Evolutionary conservation across 2,329 filamentous ascomycete genomes (phyloP), one percentile per base, ranked within the genome.

Genomic region (Sordariomycetes sp.): DNA sequence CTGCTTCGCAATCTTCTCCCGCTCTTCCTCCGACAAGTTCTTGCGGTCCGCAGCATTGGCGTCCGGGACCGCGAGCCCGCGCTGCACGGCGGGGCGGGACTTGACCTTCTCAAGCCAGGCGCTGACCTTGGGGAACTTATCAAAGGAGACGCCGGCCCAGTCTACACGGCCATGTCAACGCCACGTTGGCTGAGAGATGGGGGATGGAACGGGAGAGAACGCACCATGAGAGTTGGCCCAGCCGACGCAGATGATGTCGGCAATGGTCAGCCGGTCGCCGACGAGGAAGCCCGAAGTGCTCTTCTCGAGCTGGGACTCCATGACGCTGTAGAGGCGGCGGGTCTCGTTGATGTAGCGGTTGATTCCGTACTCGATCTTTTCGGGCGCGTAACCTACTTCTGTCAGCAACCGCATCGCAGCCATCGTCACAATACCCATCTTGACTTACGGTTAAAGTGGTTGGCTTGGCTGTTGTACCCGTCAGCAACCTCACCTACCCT

Each of bases 271-370:
- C 61, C 81, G 81, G 67, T 88, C 81, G 39, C 87, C 87, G 52
- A 86, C 83, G 13, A 86, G 70, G 66, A 76, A 86, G 13, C 79
- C 80, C 0, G 76, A 79, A 2, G 69, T 66, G 5, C 77, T 77
- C 64, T 76, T 75, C 61, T 72, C 68, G 51, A 96, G 80, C 57
- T 90, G 84, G 53, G 78, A 81, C 65, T 95, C 85, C 59, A 95
- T 74, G 22, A 90, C 85, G 55, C 82, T 76, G 72, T 94, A 95
- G 1, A 96, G 76, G 15, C 90, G 84, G n/a, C 85, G 79, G 0
- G 87, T 89, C 73, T 96, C 90, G 67, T 89, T 94, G 66, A 78
- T 74, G 72, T 95, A 96, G 53, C 90, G 81, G 65, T 88, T 82
- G 57, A 95, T 82, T 61, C 86, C 89, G 67, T 96, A 95, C 65